Evolutionary conservation across 768 basidiomycete genomes (phyloP).

Genomic region (Leccinellum rugosiceps): DNA sequence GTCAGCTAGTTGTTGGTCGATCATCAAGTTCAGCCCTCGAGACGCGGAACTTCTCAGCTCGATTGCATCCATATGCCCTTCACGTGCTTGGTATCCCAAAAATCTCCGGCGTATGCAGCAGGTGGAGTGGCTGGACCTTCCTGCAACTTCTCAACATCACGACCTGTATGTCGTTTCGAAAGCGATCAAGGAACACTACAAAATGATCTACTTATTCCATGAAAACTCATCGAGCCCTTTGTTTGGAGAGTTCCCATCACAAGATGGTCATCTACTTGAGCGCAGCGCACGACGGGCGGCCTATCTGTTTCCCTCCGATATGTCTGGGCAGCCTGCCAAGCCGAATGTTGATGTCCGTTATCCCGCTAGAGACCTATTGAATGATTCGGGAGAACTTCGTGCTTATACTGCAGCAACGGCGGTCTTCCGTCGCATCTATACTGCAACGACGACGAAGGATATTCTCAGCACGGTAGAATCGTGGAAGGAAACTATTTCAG

Average conservation of each 20-base stretch:
- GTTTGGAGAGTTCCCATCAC: neutral
- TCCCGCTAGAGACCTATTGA: constrained; percentile 2
- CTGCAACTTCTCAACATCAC: constrained; percentile 27
- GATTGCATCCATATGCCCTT: constrained; percentile 34
- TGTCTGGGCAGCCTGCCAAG: neutral
- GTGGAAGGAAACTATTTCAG: neutral
- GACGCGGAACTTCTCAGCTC: constrained; percentile 30
- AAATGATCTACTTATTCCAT: constrained; percentile 8
- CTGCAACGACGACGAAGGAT: neutral
- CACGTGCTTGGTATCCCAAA: constrained; percentile 6
- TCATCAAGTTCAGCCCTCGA: constrained; percentile 29
- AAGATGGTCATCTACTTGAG: constrained; percentile 6
- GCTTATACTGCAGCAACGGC: constrained; percentile 1
- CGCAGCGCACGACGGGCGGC: constrained; percentile 13
- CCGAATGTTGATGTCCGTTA: constrained; percentile 7
- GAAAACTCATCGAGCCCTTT: neutral
- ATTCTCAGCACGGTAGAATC: neutral
- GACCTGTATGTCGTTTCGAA: constrained; percentile 20
- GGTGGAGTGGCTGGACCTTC: constrained; percentile 29
- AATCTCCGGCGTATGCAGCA: constrained; percentile 38
- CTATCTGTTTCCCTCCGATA: constrained; percentile 8
- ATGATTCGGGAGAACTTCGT: neutral
- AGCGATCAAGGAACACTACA: constrained; percentile 26
- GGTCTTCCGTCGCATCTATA: neutral
- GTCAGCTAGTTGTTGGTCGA: constrained; percentile 38